Percentiles rank a stretch among this genome's conserved stretches.
phyloP scores from a whole-genome alignment of 78 protist genomes.

The Planoprotostelium fungivorum region DNA sequence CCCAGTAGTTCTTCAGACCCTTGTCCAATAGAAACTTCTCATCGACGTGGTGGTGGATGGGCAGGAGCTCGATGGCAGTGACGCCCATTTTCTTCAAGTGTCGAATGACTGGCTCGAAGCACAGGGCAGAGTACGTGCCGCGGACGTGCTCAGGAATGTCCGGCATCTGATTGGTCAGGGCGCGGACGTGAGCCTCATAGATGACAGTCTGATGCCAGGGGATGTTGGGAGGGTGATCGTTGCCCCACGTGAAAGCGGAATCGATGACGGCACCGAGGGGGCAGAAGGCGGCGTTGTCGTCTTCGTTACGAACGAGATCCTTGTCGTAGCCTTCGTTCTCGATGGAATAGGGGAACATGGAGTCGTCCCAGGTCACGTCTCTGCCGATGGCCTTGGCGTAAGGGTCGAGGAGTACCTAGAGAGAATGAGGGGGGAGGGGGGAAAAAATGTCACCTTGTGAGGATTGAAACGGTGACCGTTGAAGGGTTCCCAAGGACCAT shows the following conservation, averaged over 20 bases:
- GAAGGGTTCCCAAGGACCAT: background rate
- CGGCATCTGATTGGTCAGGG: background rate
- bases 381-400: background rate
- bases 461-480: background rate
- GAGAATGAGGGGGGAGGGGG: background rate
- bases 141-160: background rate
- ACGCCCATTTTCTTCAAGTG: background rate
- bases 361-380: background rate
- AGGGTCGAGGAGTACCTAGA: background rate
- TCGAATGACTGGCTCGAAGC: background rate
- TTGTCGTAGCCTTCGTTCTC: background rate
- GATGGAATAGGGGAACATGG: background rate
- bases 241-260: background rate
- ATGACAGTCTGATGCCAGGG: background rate
- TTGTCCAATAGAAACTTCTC: background rate
- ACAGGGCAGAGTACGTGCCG: background rate
- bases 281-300: constrained; percentile 1
- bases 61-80: background rate
- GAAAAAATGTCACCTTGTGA: background rate
- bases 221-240: background rate
- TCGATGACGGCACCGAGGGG: background rate
- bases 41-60: constrained; percentile 1
- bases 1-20: background rate
- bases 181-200: background rate
- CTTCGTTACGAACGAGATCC: background rate